Evolutionary conservation across 2,329 filamentous ascomycete genomes (phyloP).

Genomic region (Aspergillus candidus): DNA sequence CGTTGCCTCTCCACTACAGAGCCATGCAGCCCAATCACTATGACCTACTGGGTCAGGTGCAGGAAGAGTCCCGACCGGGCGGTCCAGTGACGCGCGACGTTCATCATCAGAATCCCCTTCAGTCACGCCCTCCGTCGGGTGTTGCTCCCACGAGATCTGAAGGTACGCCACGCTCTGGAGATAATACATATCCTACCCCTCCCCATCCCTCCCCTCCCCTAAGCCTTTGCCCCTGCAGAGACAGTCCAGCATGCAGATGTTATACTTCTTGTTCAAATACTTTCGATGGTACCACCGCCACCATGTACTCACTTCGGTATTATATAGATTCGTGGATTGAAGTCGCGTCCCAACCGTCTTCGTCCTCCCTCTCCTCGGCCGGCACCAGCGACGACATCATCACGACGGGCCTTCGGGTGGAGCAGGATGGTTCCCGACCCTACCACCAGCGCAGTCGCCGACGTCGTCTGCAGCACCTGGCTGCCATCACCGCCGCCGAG

Average conservation of each 20-base stretch:
- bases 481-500: constrained; percentile 35
- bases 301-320: constrained; percentile 42
- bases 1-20: not conserved
- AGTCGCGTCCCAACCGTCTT: constrained; percentile 84
- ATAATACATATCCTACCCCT: constrained; percentile 1
- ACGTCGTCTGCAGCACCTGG: constrained; percentile 31
- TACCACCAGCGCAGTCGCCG: constrained; percentile 56
- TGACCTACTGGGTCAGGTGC: constrained; percentile 34
- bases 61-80: constrained; percentile 24
- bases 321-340: constrained; percentile 91
- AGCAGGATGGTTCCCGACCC: constrained; percentile 46
- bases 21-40: constrained; percentile 38
- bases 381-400: constrained; percentile 75
- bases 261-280: constrained; percentile 3
- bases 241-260: constrained; percentile 16
- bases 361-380: constrained; percentile 78
- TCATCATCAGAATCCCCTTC: constrained; percentile 24
- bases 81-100: constrained; percentile 31
- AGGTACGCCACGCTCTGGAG: constrained; percentile 27
- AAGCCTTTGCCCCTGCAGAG: constrained; percentile 1
- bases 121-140: constrained; percentile 32
- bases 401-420: constrained; percentile 76
- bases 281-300: constrained; percentile 5
- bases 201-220: constrained; percentile 4
- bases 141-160: constrained; percentile 37